A percentile compares a stretch with the other conserved stretches of the same genome.
Conservation (phyloP, 2,329 filamentous ascomycete species). For the Calonectria hawksworthii region DNA sequence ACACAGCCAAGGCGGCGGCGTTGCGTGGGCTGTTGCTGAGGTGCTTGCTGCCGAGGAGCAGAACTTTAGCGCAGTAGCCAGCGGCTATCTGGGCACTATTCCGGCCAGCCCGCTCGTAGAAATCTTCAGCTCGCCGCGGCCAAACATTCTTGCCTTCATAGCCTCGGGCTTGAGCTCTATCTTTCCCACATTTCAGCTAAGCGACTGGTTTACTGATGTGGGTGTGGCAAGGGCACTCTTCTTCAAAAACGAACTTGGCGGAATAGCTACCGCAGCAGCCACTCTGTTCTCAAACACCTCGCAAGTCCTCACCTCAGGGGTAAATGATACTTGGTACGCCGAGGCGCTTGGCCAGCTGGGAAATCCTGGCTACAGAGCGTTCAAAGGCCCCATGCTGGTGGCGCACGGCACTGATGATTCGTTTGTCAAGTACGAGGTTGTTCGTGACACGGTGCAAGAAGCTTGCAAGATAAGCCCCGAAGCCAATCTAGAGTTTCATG, state of each 20-base stretch:
- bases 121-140: background rate
- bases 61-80: conserved; percentile 4
- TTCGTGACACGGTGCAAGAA: conserved; percentile 20
- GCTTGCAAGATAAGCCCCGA: conserved; percentile 29
- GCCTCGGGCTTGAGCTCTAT: background rate
- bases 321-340: conserved; percentile 17
- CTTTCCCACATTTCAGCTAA: conserved; percentile 30
- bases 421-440: conserved; percentile 29
- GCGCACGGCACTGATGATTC: conserved; percentile 49
- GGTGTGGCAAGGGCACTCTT: conserved; percentile 25
- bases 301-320: background rate
- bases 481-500: conserved; percentile 33
- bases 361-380: conserved; percentile 44
- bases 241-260: conserved; percentile 19
- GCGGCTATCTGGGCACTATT: conserved; percentile 31
- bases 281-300: too few species aligned
- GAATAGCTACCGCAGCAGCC: background rate
- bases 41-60: conserved; percentile 41
- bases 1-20: conserved; percentile 61
- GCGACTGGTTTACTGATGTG: conserved; percentile 31
- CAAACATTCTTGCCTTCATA: background rate
- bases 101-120: conserved; percentile 16
- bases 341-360: conserved; percentile 20
- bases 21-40: conserved; percentile 53
- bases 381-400: conserved; percentile 53